Percentiles rank a stretch among this genome's conserved stretches.
These are phyloP conservation scores for Elaeis oleifera DNA, from an alignment of 202 grass and related monocot genomes.

Conservation along the genomic window DNA sequence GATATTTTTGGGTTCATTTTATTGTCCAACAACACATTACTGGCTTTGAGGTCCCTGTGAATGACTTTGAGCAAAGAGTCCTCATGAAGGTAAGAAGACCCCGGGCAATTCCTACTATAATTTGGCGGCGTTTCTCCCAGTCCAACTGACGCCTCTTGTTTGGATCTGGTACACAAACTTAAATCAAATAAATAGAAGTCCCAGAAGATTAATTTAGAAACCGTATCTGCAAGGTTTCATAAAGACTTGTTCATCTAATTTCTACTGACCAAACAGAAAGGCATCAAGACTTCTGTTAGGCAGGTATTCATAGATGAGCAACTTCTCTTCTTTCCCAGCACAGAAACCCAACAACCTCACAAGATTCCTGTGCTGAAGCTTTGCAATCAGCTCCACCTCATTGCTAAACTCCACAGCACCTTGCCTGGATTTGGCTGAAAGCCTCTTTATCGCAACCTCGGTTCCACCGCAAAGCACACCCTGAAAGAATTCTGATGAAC, in stretches of 20 bases:
- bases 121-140: conserved; percentile 61
- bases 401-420: conserved; percentile 72
- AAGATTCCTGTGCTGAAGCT: conserved; percentile 91
- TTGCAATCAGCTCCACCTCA: conserved; percentile 88
- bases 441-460: conserved; percentile 86
- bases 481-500: conserved; percentile 18
- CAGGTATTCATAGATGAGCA: conserved; percentile 95
- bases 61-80: conserved; percentile 74
- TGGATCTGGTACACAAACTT: conserved; percentile 18
- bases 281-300: conserved; percentile 84
- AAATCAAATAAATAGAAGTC: no score
- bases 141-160: conserved; percentile 45
- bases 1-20: conserved; percentile 98
- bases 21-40: conserved; percentile 88
- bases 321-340: conserved; percentile 76
- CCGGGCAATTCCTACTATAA: conserved; percentile 70
- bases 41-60: conserved; percentile 82
- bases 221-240: no score
- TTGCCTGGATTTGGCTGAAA: conserved; percentile 65
- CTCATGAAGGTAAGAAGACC: conserved; percentile 95
- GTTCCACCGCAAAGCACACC: conserved; percentile 49
- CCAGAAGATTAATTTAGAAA: no score
- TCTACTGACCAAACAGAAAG: conserved; percentile 70
- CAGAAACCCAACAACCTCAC: conserved; percentile 80
- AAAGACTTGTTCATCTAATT: no score